Evolutionary conservation across 129 eudicot genomes (phyloP).

Genomic region (Saussurea involucrata): DNA sequence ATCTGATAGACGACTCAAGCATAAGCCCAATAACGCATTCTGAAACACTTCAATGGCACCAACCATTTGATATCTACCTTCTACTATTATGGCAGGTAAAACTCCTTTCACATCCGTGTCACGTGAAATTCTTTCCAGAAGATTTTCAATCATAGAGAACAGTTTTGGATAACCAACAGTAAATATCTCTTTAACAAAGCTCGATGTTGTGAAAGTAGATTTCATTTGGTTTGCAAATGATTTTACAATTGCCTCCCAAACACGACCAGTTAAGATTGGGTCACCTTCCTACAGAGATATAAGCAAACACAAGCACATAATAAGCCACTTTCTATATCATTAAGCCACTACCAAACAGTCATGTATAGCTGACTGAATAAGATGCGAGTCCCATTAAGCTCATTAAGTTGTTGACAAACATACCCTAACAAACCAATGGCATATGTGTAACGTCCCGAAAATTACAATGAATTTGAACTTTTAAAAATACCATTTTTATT

Average conservation of each 20-base stretch:
- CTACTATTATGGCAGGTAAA: slow-evolving; percentile 70
- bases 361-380: too few species aligned
- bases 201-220: slow-evolving; percentile 82
- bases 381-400: not conserved
- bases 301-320: slow-evolving; percentile 10
- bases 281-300: slow-evolving; percentile 70
- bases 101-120: slow-evolving; percentile 97
- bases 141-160: slow-evolving; percentile 69
- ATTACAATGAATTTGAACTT: too few species aligned
- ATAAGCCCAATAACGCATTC: slow-evolving; percentile 69
- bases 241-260: slow-evolving; percentile 94
- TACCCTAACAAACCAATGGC: not conserved
- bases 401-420: too few species aligned
- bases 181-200: slow-evolving; percentile 85
- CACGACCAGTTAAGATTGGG: slow-evolving; percentile 67
- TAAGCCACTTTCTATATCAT: too few species aligned
- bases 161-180: slow-evolving; percentile 89
- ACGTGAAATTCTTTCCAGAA: slow-evolving; percentile 85
- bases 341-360: too few species aligned
- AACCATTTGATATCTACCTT: slow-evolving; percentile 81
- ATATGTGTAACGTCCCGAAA: too few species aligned
- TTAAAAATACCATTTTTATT: too few species aligned
- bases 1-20: slow-evolving; percentile 78
- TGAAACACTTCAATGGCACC: slow-evolving; percentile 72
- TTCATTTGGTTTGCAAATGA: slow-evolving; percentile 90